A percentile compares a stretch with the other conserved stretches of the same genome.
Conservation (phyloP, 2,329 filamentous ascomycete species). For the Parastagonospora avenae region DNA sequence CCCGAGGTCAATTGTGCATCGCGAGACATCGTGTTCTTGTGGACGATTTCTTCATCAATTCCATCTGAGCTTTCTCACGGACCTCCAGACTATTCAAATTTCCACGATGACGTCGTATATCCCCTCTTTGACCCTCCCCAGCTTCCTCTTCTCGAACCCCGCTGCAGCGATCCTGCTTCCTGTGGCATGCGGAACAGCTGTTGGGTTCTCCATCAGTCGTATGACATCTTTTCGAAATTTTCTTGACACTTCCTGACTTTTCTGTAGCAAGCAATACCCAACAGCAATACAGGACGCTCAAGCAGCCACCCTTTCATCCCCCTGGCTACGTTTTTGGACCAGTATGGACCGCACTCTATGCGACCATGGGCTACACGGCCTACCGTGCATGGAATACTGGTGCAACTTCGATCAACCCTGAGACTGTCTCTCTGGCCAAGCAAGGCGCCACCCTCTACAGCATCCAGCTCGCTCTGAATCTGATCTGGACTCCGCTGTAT, state of each 20-base stretch:
- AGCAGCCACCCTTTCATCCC: constrained; percentile 66
- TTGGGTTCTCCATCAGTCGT: constrained; percentile 73
- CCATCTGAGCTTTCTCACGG: background rate
- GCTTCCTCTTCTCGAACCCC: constrained; percentile 71
- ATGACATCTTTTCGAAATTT: constrained; percentile 37
- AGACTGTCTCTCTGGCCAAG: constrained; percentile 64
- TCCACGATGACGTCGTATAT: constrained; percentile 77
- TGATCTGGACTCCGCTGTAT: constrained; percentile 92
- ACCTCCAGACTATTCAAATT: constrained; percentile 1
- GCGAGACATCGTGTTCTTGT: constrained; percentile 9
- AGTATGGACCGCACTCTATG: constrained; percentile 64
- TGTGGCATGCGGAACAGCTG: constrained; percentile 71
- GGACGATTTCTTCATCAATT: background rate
- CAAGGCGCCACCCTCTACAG: constrained; percentile 81
- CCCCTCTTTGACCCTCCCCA: constrained; percentile 76
- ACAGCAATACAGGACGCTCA: constrained; percentile 67
- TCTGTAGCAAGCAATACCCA: constrained; percentile 46
- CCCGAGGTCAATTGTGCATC: constrained; percentile 1
- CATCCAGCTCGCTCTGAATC: constrained; percentile 81
- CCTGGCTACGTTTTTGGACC: constrained; percentile 64
- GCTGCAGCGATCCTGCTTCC: constrained; percentile 78
- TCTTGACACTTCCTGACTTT: constrained; percentile 1
- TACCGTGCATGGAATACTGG: constrained; percentile 74
- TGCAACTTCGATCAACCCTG: constrained; percentile 57
- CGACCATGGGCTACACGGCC: constrained; percentile 85